phyloP scores from a whole-genome alignment of 371 early-diverging fungal genomes.

The Syncephalastrum racemosum region DNA sequence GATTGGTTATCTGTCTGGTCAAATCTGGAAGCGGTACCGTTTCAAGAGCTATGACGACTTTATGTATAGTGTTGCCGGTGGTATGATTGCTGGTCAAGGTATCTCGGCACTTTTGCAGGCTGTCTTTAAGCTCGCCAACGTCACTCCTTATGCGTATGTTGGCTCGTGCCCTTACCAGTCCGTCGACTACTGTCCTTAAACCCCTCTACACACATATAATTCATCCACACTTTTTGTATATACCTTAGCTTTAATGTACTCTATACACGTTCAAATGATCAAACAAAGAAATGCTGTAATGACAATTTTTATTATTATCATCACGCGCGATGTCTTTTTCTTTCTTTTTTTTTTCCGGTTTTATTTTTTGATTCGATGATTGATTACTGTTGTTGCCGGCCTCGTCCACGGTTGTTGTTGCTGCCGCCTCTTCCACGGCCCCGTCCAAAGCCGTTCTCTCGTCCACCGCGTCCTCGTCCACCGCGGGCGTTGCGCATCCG shows the following conservation, averaged over 20 bases:
- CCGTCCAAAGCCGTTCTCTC: slow-evolving; percentile 39
- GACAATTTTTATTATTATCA: too few species aligned
- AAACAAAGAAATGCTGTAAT: too few species aligned
- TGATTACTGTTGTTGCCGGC: background rate
- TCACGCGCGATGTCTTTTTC: too few species aligned
- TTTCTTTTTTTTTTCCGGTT: too few species aligned
- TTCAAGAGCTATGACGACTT: slow-evolving; percentile 43
- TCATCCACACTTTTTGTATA: too few species aligned
- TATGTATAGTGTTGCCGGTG: slow-evolving; percentile 66
- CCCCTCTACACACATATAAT: too few species aligned
- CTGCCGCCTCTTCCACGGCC: slow-evolving; percentile 50
- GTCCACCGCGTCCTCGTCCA: slow-evolving; percentile 57
- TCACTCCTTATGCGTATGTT: slow-evolving; percentile 5
- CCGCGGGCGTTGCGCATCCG: slow-evolving; percentile 41
- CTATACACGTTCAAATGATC: too few species aligned
- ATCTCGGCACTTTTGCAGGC: slow-evolving; percentile 67
- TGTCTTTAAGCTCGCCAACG: slow-evolving; percentile 46
- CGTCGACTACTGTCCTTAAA: too few species aligned
- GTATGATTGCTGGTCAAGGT: slow-evolving; percentile 78
- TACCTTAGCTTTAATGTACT: too few species aligned
- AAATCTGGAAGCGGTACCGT: slow-evolving; percentile 53
- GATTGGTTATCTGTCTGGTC: slow-evolving; percentile 54
- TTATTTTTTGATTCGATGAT: too few species aligned
- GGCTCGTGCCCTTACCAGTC: too few species aligned
- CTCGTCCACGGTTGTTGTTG: slow-evolving; percentile 39